A percentile compares a stretch with the other conserved stretches of the same genome.
These are phyloP conservation scores for Datisca glomerata DNA, from an alignment of 306 rosid species.

Conservation along the genomic window DNA sequence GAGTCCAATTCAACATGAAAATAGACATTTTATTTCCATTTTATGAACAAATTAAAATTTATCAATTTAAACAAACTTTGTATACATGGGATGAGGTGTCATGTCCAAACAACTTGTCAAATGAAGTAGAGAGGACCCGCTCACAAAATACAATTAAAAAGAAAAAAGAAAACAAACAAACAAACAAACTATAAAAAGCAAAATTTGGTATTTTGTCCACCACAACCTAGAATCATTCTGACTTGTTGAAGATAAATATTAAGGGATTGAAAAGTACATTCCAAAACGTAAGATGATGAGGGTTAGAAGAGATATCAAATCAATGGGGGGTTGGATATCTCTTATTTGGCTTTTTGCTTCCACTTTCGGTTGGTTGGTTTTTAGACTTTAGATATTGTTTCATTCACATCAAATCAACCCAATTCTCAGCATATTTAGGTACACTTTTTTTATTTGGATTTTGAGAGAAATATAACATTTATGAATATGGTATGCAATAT, in stretches of 20 bases:
- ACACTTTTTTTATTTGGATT: too few species aligned
- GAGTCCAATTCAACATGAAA: neutral
- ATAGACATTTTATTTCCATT: too few species aligned
- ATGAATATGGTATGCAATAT: too few species aligned
- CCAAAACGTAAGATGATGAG: constrained; percentile 13
- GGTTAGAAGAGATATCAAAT: constrained; percentile 12
- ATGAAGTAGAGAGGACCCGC: neutral
- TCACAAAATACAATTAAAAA: neutral
- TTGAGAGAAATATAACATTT: too few species aligned
- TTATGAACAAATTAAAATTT: too few species aligned
- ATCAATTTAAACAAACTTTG: neutral
- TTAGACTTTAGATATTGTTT: too few species aligned
- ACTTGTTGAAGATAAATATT: too few species aligned
- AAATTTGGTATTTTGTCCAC: constrained; percentile 16
- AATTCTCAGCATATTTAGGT: too few species aligned
- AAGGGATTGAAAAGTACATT: constrained; percentile 33
- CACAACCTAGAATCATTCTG: constrained; percentile 20
- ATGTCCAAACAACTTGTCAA: neutral
- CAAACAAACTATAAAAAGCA: too few species aligned
- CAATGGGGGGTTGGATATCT: constrained; percentile 13
- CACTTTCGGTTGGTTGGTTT: constrained; percentile 13
- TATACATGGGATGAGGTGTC: neutral
- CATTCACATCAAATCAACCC: too few species aligned
- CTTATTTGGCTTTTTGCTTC: constrained; percentile 13
- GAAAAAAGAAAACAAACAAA: constrained; percentile 1